These are phyloP conservation scores for Apostasia ramifera DNA, from an alignment of 106 monocot genomes.

Conservation along the genomic window DNA sequence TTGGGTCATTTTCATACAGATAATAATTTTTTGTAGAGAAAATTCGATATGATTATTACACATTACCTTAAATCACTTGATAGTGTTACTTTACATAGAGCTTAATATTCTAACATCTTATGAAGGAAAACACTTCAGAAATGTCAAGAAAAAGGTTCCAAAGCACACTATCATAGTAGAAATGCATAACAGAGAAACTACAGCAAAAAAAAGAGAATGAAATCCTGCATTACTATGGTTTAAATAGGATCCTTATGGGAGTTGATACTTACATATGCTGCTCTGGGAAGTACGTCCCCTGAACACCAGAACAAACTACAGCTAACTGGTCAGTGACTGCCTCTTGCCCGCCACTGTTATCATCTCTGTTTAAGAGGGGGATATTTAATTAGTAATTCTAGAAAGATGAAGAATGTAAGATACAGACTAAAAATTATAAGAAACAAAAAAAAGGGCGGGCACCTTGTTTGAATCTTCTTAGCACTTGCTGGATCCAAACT, in stretches of 20 bases:
- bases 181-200: neutral
- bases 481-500: conserved; percentile 30
- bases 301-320: conserved; percentile 62
- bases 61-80: too few species aligned
- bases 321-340: conserved; percentile 23
- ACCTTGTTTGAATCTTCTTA: conserved; percentile 45
- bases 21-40: too few species aligned
- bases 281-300: conserved; percentile 69
- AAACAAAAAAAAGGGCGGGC: neutral
- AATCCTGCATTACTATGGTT: neutral
- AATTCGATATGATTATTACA: too few species aligned
- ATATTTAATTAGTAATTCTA: neutral
- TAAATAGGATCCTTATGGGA: neutral
- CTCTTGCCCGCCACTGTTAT: conserved; percentile 16
- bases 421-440: neutral
- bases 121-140: too few species aligned
- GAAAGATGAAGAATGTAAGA: too few species aligned
- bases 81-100: too few species aligned
- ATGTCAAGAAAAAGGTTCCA: too few species aligned
- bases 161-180: too few species aligned
- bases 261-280: conserved; percentile 68
- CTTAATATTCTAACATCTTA: too few species aligned
- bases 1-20: too few species aligned
- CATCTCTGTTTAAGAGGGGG: conserved; percentile 33
- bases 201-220: neutral